Evolutionary conservation across 495 filamentous ascomycete genomes (phyloP).

Genomic region (Xanthoparmelia taractica): DNA sequence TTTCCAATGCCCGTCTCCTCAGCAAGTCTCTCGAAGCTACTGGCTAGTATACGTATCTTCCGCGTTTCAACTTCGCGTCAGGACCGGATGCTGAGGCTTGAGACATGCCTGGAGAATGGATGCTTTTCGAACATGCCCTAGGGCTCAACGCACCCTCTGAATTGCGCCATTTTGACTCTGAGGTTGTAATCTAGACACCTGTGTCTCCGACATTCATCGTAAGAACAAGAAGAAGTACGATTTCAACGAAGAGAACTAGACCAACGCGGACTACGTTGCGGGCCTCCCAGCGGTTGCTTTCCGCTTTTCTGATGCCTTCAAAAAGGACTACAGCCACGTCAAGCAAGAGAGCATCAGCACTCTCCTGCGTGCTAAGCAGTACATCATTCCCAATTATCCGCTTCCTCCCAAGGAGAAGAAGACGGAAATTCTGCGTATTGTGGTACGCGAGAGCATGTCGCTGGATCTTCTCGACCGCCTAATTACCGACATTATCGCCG

Average conservation of each 20-base stretch:
- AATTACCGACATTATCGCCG: constrained; percentile 47
- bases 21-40: constrained; percentile 39
- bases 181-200: constrained; percentile 34
- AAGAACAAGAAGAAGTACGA: constrained; percentile 40
- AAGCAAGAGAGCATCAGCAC: constrained; percentile 60
- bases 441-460: constrained; percentile 61
- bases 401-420: constrained; percentile 55
- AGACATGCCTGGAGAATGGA: neutral
- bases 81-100: neutral
- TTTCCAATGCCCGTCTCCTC: constrained; percentile 60
- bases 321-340: constrained; percentile 52
- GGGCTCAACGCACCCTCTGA: neutral
- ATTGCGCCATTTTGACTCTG: constrained; percentile 21
- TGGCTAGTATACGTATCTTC: neutral
- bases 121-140: neutral
- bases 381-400: constrained; percentile 71
- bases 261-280: constrained; percentile 54
- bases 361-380: constrained; percentile 59
- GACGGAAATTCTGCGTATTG: constrained; percentile 62
- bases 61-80: neutral
- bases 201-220: constrained; percentile 63
- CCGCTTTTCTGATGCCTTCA: constrained; percentile 55
- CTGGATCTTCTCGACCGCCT: constrained; percentile 59
- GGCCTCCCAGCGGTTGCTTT: constrained; percentile 69
- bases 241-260: constrained; percentile 38